phyloP scores from a whole-genome alignment of 2,329 filamentous ascomycete species.

The Xylariomycetidae sp. region DNA sequence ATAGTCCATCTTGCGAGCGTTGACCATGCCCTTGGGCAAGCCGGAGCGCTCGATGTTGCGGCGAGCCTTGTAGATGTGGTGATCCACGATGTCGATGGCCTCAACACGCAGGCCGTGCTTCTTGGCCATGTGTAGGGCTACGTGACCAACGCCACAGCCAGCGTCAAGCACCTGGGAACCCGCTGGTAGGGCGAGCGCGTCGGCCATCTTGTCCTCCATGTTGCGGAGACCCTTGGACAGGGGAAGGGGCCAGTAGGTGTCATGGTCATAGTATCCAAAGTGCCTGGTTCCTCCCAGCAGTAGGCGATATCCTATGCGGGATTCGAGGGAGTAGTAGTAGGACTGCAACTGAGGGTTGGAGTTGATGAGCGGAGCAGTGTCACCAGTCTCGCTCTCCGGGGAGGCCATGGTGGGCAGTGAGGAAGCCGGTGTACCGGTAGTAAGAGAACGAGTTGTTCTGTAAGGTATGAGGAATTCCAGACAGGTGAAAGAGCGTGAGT shows the following conservation, averaged over 20 bases:
- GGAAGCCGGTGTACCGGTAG: too few species aligned
- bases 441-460: too few species aligned
- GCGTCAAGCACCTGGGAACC: constrained; percentile 45
- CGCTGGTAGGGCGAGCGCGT: constrained; percentile 28
- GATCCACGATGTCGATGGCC: constrained; percentile 43
- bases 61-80: constrained; percentile 38
- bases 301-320: constrained; percentile 35
- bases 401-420: too few species aligned
- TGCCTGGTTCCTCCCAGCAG: constrained; percentile 42
- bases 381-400: too few species aligned
- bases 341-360: constrained; percentile 33
- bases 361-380: constrained; percentile 31
- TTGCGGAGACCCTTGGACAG: constrained; percentile 32
- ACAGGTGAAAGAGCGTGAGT: too few species aligned
- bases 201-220: constrained; percentile 45
- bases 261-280: constrained; percentile 42
- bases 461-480: too few species aligned
- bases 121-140: constrained; percentile 41
- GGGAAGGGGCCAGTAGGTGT: constrained; percentile 43
- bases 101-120: constrained; percentile 33
- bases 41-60: constrained; percentile 31
- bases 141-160: constrained; percentile 43
- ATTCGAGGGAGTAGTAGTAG: constrained; percentile 42
- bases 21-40: constrained; percentile 29
- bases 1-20: constrained; percentile 40